Base-by-base conservation (phyloP, 129 eudicot species). In the Lonicera japonica region DNA sequence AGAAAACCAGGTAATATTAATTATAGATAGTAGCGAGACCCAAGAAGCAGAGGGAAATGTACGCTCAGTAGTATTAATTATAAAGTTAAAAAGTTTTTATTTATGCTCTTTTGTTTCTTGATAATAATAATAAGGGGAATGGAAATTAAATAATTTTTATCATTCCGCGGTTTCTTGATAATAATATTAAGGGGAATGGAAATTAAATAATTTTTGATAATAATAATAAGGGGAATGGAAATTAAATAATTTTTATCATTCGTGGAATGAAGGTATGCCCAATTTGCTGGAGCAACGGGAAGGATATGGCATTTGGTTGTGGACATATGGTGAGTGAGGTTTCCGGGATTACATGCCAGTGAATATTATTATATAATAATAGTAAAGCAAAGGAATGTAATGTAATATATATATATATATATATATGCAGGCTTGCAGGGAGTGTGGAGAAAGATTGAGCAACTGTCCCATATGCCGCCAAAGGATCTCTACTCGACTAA, bases 381-480 rank as follows among this genome's bases (percentile, higher is more conserved):
- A n/a, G n/a, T n/a, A n/a, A n/a, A n/a, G n/a, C n/a, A n/a, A n/a
- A n/a, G n/a, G n/a, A n/a, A n/a, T n/a, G n/a, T n/a, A n/a, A n/a
- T n/a, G n/a, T n/a, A n/a, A n/a, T n/a, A n/a, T n/a, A n/a, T n/a
- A n/a, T n/a, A n/a, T n/a, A n/a, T n/a, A n/a, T 29, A 29, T 29
- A 29, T 29, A 6, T 29, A 1, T 57, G 75, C 85, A 87, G 95
- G 74, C 87, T 75, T 87, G 95, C 66, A 68, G 74, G 73, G 90
- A 87, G 15, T 87, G 95, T 54, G 83, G 87, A 45, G 17, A 77
- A 43, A 73, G 61, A 68, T 68, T 87, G 73, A 75, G 77, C 2
- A 76, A 71, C 68, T 87, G 90, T 57, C 90, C 85, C n/a, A 75
- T 87, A 34, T 87, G 95, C 65, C 87, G 95, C 29, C 85, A 73